Evolutionary conservation across 1,139 yeast species (phyloP).

Genomic region (Candida glucosophila): DNA sequence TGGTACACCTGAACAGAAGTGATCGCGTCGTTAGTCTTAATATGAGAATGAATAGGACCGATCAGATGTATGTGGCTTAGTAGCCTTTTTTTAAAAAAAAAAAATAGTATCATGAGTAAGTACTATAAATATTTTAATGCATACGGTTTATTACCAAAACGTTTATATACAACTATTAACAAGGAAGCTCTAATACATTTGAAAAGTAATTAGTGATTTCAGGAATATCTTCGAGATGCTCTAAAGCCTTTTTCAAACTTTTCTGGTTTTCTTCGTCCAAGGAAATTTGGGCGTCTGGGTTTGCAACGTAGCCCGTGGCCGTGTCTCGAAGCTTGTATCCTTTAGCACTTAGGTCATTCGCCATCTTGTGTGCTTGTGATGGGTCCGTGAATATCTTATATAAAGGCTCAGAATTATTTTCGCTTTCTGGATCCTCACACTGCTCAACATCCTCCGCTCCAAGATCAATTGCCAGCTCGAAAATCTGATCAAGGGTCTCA

Average conservation of each 20-base stretch:
- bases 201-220: constrained; percentile 77
- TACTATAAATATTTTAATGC: too few species aligned
- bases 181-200: constrained; percentile 34
- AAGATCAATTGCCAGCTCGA: constrained; percentile 66
- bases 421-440: constrained; percentile 30
- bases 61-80: too few species aligned
- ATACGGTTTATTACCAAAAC: too few species aligned
- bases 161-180: too few species aligned
- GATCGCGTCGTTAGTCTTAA: too few species aligned
- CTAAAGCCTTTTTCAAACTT: constrained; percentile 50
- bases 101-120: too few species aligned
- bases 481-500: constrained; percentile 48
- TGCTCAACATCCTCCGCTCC: constrained; percentile 81
- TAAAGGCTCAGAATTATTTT: constrained; percentile 31
- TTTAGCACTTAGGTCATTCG: constrained; percentile 43
- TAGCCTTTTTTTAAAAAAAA: too few species aligned
- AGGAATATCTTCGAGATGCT: constrained; percentile 60
- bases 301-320: constrained; percentile 61
- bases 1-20: too few species aligned
- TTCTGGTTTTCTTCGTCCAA: constrained; percentile 44
- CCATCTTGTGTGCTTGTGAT: constrained; percentile 50
- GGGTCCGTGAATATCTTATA: constrained; percentile 49
- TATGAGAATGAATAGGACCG: too few species aligned
- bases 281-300: constrained; percentile 49
- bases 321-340: constrained; percentile 62